A percentile compares a stretch with the other conserved stretches of the same genome.
Conservation (phyloP, 257 asterid species). For the Solanum pennellii region DNA sequence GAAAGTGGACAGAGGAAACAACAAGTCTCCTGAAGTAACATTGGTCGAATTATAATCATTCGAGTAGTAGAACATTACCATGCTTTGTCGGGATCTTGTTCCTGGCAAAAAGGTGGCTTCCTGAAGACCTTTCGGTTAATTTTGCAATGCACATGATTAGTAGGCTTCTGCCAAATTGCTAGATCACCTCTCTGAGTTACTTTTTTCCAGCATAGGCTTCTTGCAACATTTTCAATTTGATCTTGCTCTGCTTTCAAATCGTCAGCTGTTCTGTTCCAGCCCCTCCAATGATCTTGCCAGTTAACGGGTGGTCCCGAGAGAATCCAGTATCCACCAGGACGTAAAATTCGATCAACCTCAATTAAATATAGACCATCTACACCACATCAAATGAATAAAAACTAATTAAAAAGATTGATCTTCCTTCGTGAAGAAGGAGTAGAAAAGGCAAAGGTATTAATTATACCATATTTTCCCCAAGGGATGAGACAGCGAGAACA, state of each 20-base stretch:
- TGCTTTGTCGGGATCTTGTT: slow-evolving; percentile 60
- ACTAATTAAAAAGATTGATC: background rate
- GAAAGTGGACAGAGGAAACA: background rate
- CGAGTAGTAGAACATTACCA: slow-evolving; percentile 32
- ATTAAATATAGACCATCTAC: slow-evolving; percentile 81
- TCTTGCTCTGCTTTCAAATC: slow-evolving; percentile 60
- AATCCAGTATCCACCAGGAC: slow-evolving; percentile 96
- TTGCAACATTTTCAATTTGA: slow-evolving; percentile 56
- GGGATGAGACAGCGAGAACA: slow-evolving; percentile 95
- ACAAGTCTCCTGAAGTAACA: background rate
- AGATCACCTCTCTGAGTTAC: slow-evolving; percentile 58
- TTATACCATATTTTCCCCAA: slow-evolving; percentile 79
- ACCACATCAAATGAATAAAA: background rate
- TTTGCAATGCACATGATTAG: slow-evolving; percentile 72
- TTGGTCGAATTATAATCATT: background rate
- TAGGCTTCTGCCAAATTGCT: slow-evolving; percentile 76
- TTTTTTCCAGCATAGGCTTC: slow-evolving; percentile 88
- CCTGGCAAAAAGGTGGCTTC: slow-evolving; percentile 62
- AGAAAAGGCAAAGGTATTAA: background rate
- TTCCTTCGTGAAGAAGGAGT: background rate
- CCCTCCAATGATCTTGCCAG: slow-evolving; percentile 72
- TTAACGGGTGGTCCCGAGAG: slow-evolving; percentile 93
- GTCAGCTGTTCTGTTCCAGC: slow-evolving; percentile 58
- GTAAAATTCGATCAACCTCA: slow-evolving; percentile 76
- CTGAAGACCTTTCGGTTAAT: slow-evolving; percentile 43